phyloP scores from a whole-genome alignment of 2,329 filamentous ascomycete species.

The Metarhizium humberi region DNA sequence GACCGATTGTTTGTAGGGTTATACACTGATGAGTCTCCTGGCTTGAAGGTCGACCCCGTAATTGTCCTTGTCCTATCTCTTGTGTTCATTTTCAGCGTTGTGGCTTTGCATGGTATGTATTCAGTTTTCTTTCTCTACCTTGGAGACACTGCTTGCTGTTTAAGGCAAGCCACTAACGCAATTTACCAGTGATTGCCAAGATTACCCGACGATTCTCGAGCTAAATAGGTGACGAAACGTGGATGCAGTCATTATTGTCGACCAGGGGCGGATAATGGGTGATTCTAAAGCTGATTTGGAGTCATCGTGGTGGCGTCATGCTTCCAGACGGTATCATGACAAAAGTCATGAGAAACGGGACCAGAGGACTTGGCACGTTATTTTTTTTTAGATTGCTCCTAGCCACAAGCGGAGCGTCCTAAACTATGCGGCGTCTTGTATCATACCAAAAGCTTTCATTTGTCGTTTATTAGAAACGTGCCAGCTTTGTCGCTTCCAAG shows the following conservation, averaged over 20 bases:
- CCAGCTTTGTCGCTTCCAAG: background rate
- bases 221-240: constrained; percentile 25
- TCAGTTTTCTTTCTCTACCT: background rate
- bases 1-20: constrained; percentile 46
- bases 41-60: constrained; percentile 94
- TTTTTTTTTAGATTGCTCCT: background rate
- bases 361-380: background rate
- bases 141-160: background rate
- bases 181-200: constrained; percentile 75
- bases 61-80: constrained; percentile 93
- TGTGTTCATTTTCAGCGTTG: constrained; percentile 98
- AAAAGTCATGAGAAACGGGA: background rate
- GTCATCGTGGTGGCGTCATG: background rate
- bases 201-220: constrained; percentile 78
- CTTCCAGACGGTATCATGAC: background rate
- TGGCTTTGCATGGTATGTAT: constrained; percentile 62
- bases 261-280: background rate
- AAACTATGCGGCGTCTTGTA: constrained; percentile 1
- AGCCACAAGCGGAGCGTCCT: background rate
- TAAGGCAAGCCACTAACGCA: constrained; percentile 11
- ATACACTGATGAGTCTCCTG: constrained; percentile 97
- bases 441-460: background rate
- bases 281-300: background rate
- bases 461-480: background rate
- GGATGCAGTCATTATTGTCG: background rate